A percentile compares a stretch with the other conserved stretches of the same genome.
phyloP scores from a whole-genome alignment of 192 early-diverging fungal genomes.

The Coemansia sp. region DNA sequence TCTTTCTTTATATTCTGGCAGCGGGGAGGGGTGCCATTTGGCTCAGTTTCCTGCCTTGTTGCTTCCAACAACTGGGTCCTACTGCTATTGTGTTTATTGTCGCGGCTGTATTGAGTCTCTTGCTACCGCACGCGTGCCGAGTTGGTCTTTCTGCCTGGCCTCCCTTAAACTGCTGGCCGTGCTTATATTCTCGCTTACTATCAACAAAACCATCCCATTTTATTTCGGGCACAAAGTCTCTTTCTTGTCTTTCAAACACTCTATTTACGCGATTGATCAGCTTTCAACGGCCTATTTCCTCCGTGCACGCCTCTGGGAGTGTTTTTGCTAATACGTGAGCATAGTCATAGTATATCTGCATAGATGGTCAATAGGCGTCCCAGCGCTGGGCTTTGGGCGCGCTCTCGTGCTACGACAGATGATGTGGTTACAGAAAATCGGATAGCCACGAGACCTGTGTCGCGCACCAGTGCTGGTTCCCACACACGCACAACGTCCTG shows the following conservation, averaged over 20 bases:
- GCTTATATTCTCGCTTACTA: background rate
- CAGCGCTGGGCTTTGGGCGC: conserved; percentile 1
- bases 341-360: background rate
- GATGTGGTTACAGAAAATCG: too few species aligned
- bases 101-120: background rate
- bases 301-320: too few species aligned
- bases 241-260: too few species aligned
- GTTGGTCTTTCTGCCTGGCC: background rate
- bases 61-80: conserved; percentile 7
- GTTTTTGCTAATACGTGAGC: conserved; percentile 2
- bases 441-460: background rate
- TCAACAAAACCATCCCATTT: background rate
- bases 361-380: background rate
- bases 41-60: background rate
- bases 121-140: conserved; percentile 5
- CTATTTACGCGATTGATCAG: too few species aligned
- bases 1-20: background rate
- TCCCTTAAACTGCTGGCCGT: conserved; percentile 1
- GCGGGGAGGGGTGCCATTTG: conserved; percentile 3
- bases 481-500: conserved; percentile 15
- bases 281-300: too few species aligned
- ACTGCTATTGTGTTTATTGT: conserved; percentile 14
- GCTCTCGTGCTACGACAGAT: background rate
- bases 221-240: too few species aligned
- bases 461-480: conserved; percentile 2